Conservation (phyloP, 768 basidiomycete genomes). For the Termitomyces sp. region DNA sequence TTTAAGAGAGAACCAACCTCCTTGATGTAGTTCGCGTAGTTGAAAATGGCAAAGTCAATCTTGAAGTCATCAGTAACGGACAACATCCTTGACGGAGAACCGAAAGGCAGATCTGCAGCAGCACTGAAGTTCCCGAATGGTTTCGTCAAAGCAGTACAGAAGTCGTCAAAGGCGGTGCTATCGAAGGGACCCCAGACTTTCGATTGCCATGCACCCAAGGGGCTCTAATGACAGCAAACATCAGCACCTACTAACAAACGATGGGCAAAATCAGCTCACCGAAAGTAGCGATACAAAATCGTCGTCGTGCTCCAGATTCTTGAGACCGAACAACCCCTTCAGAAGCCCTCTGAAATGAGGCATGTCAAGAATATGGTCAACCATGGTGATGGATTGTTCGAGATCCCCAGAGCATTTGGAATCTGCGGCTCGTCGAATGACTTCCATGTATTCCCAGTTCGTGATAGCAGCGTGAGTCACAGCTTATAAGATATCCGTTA, state of each 20-base stretch:
- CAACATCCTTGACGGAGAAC: conserved; percentile 47
- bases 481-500: conserved; percentile 35
- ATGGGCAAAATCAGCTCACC: conserved; percentile 30
- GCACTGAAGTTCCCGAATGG: conserved; percentile 33
- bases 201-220: conserved; percentile 75
- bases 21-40: conserved; percentile 79
- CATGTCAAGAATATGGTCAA: conserved; percentile 60
- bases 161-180: conserved; percentile 62
- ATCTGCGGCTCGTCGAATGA: conserved; percentile 71
- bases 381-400: conserved; percentile 51
- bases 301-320: conserved; percentile 63
- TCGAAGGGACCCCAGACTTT: conserved; percentile 87
- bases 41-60: conserved; percentile 60
- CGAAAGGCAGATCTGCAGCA: conserved; percentile 43
- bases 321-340: conserved; percentile 78
- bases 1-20: conserved; percentile 39
- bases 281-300: conserved; percentile 75
- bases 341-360: conserved; percentile 47
- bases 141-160: conserved; percentile 58
- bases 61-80: conserved; percentile 43
- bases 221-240: conserved; percentile 35
- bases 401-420: conserved; percentile 58
- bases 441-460: conserved; percentile 88
- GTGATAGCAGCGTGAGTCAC: conserved; percentile 83
- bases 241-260: neutral